Conservation (phyloP, 768 basidiomycete genomes). For the Hericium rajendrae region DNA sequence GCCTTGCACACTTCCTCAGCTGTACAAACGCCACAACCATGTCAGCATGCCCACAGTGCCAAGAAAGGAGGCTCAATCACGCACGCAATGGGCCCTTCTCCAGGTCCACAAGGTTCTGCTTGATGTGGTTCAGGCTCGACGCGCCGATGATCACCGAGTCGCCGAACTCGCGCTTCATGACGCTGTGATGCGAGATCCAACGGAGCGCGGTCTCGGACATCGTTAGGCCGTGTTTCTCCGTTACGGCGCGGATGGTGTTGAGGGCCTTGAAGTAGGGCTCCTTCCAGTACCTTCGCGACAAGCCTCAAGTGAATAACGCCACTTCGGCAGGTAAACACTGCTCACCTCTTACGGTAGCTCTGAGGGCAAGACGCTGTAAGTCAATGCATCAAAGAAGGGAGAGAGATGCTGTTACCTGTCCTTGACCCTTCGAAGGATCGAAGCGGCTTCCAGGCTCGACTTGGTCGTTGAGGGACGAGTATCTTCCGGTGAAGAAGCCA, state of each 20-base stretch:
- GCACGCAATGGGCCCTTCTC: slow-evolving; percentile 50
- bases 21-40: not conserved
- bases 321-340: not conserved
- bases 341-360: slow-evolving; percentile 15
- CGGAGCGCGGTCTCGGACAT: slow-evolving; percentile 33
- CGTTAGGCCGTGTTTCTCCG: slow-evolving; percentile 27
- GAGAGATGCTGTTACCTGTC: slow-evolving; percentile 26
- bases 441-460: slow-evolving; percentile 49
- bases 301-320: not conserved
- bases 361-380: not conserved
- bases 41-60: not conserved
- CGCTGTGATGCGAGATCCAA: slow-evolving; percentile 42
- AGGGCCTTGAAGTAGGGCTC: slow-evolving; percentile 43
- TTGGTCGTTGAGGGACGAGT: slow-evolving; percentile 25
- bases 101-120: slow-evolving; percentile 42
- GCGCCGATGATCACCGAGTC: slow-evolving; percentile 57
- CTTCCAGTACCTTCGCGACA: slow-evolving; percentile 38
- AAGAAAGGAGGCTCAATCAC: slow-evolving; percentile 1
- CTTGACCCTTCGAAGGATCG: slow-evolving; percentile 36
- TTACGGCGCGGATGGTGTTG: slow-evolving; percentile 31
- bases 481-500: slow-evolving; percentile 32
- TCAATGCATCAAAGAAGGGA: not conserved
- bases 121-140: slow-evolving; percentile 44
- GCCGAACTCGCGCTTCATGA: slow-evolving; percentile 34
- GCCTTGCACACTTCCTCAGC: slow-evolving; percentile 14